Conservation (phyloP, 257 asterid species). For the Paulownia fortunei region DNA sequence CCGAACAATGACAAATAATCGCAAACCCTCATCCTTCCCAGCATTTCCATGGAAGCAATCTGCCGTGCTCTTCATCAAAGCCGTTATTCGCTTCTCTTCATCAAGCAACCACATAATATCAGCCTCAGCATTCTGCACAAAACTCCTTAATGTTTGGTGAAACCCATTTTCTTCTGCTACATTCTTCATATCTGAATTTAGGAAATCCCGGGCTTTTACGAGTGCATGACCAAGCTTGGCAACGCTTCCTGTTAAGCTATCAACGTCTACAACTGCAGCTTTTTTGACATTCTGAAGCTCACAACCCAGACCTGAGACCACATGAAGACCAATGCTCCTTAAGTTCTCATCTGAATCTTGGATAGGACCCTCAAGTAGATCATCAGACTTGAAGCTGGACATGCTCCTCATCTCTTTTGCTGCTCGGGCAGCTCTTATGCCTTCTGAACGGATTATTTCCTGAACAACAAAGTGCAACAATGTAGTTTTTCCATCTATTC, state of each 20-base stretch:
- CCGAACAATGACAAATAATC: conserved; percentile 58
- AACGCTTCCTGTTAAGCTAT: conserved; percentile 51
- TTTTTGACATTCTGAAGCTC: conserved; percentile 64
- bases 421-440: conserved; percentile 58
- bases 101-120: conserved; percentile 53
- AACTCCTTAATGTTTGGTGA: conserved; percentile 45
- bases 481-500: conserved; percentile 75
- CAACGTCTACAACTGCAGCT: conserved; percentile 67
- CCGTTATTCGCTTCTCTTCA: conserved; percentile 58
- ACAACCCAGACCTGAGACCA: conserved; percentile 52
- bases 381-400: conserved; percentile 62
- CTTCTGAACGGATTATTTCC: conserved; percentile 79
- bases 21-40: conserved; percentile 64
- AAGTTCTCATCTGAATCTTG: conserved; percentile 56
- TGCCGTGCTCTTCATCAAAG: conserved; percentile 61
- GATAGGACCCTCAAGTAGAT: conserved; percentile 29
- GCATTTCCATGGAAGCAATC: conserved; percentile 77
- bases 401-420: conserved; percentile 56
- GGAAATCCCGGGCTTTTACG: conserved; percentile 40
- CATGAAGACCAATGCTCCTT: conserved; percentile 62
- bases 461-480: conserved; percentile 77
- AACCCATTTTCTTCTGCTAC: conserved; percentile 51
- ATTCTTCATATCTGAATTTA: conserved; percentile 42
- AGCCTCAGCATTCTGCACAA: conserved; percentile 47
- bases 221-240: conserved; percentile 52